Base-by-base conservation (phyloP, 148 eudicot species). In the Simmondsia chinensis region DNA sequence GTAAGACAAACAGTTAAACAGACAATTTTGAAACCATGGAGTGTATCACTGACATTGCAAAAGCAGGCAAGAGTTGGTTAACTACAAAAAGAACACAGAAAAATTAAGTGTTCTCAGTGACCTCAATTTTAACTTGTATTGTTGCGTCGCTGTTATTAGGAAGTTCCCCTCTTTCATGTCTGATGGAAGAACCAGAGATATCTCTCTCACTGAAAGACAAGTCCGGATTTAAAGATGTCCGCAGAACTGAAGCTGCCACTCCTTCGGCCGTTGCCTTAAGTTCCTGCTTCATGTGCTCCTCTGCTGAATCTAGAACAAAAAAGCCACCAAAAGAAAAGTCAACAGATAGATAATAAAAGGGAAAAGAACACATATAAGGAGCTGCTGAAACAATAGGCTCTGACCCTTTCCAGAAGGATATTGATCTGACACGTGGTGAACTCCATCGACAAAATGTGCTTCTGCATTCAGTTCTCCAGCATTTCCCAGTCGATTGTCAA, bases 211-310 rank as follows among this genome's bases (percentile, higher is more conserved):
- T 65, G 44, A 46, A 59, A 14, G 61, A 54, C 43, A 45, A 61
- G 25, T 74, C 79, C 19, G 76, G 52, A 51, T 59, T 59, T 30
- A 89, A 75, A 39, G 93, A 76, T 34, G 97, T 54, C 47, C 66
- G 73, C 31, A 89, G 76, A 50, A 81, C 87, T 57, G 95, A 89
- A 45, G 97, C 87, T 43, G 97, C 97, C 54, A 89, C 93, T 44
- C 87, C 97, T 68, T 84, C 97, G 10, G 95, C 97, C 31, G 89
- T 93, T 20, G 82, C 93, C 63, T 85, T 93, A 48, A 84, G 93
- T 59, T 89, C 95, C 66, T 76, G 87, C 70, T 74, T 84, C 53
- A 74, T 70, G 36, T 49, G 66, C 21, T 89, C 97, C 54, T 89
- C 97, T 26, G 80, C 75, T 35, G 85, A 84, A 42, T 80, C 93